Percentiles rank a stretch among this genome's conserved stretches.
Evolutionary conservation across 2,329 filamentous ascomycete genomes (phyloP).

Genomic region (Diaporthe vexans): DNA sequence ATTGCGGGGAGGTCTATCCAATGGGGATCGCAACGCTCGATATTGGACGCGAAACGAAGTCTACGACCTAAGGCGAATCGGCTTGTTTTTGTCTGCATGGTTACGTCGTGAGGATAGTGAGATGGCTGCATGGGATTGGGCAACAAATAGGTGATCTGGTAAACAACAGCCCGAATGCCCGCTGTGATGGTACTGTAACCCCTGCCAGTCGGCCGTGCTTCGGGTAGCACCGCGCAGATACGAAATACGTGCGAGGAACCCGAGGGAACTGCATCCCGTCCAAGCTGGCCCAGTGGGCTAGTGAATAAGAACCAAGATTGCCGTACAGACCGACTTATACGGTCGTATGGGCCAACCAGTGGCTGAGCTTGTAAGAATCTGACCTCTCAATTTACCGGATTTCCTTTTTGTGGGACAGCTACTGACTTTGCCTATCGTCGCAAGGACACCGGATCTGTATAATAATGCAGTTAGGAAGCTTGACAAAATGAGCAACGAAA

Average conservation of each 20-base stretch:
- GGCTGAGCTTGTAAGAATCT: background rate
- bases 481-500: background rate
- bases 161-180: no score
- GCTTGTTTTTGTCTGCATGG: no score
- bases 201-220: background rate
- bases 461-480: background rate
- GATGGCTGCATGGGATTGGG: no score
- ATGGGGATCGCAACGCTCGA: no score
- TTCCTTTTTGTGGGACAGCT: background rate
- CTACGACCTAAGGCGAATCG: no score
- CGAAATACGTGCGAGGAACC: background rate
- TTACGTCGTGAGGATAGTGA: no score
- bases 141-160: no score
- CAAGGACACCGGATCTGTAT: conserved; percentile 1
- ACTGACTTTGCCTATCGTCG: background rate
- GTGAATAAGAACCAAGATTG: background rate
- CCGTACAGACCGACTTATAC: background rate
- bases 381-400: background rate
- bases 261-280: background rate
- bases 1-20: no score
- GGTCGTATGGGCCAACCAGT: background rate
- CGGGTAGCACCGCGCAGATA: background rate
- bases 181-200: background rate
- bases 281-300: background rate
- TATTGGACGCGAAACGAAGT: no score